Conservation (phyloP, 2,329 filamentous ascomycete genomes). For the Chaetomium strumarium region DNA sequence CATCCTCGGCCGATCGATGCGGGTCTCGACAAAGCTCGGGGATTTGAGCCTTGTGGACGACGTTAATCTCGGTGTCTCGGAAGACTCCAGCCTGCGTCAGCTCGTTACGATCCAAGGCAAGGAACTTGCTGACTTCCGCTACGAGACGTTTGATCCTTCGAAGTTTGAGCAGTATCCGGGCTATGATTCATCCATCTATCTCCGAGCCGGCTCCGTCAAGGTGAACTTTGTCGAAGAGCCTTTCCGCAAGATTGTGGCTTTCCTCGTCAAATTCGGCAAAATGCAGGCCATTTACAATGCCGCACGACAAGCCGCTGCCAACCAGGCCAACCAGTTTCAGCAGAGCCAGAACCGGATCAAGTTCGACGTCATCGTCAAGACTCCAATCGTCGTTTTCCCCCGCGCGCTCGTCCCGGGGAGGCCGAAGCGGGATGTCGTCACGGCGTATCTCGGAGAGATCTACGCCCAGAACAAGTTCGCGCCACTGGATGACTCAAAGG, state of each 20-base stretch:
- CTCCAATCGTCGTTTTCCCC: conserved; percentile 93
- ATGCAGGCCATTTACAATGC: conserved; percentile 99
- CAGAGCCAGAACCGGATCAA: conserved; percentile 86
- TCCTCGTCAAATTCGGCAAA: conserved; percentile 96
- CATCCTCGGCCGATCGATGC: conserved; percentile 78
- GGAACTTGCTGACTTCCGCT: conserved; percentile 92
- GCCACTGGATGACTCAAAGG: conserved; percentile 69
- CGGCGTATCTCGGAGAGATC: conserved; percentile 92
- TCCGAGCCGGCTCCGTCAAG: conserved; percentile 91
- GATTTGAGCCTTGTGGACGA: conserved; percentile 88
- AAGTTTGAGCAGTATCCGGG: conserved; percentile 73
- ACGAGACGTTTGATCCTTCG: conserved; percentile 83
- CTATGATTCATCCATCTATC: conserved; percentile 85
- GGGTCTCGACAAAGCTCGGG: conserved; percentile 78
- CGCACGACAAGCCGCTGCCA: conserved; percentile 86
- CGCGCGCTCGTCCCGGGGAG: conserved; percentile 64
- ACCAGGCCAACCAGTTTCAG: conserved; percentile 88
- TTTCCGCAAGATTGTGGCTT: conserved; percentile 96
- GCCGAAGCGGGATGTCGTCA: conserved; percentile 73
- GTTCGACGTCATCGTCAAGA: conserved; percentile 89
- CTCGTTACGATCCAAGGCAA: conserved; percentile 93
- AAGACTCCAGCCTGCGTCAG: conserved; percentile 73
- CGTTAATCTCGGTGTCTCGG: conserved; percentile 81
- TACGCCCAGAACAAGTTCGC: conserved; percentile 93
- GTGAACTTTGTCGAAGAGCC: conserved; percentile 96